Conservation (phyloP, 2,329 filamentous ascomycete genomes). For the Fusarium nisikadoi region DNA sequence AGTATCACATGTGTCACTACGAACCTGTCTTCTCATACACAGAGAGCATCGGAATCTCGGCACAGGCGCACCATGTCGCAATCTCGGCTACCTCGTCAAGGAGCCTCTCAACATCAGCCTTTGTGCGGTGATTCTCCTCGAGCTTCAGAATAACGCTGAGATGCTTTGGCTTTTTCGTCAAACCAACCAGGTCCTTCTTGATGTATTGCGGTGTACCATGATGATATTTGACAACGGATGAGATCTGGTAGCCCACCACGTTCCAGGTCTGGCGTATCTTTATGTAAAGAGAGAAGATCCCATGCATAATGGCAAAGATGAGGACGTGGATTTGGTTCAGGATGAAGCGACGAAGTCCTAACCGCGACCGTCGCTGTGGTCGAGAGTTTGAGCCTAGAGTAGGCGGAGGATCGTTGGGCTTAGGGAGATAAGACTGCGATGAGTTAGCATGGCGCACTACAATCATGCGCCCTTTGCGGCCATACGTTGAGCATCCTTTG, state of each 20-base stretch:
- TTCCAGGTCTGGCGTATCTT: constrained; percentile 84
- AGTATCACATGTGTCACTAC: not conserved
- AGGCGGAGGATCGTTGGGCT: constrained; percentile 48
- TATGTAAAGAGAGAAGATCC: constrained; percentile 89
- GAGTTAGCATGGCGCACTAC: not conserved
- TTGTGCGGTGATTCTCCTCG: constrained; percentile 74
- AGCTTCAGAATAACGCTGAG: constrained; percentile 86
- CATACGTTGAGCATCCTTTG: constrained; percentile 52
- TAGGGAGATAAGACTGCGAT: constrained; percentile 50
- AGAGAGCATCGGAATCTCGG: constrained; percentile 86
- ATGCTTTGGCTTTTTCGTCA: constrained; percentile 83
- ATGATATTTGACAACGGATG: constrained; percentile 91
- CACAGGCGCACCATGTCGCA: constrained; percentile 90
- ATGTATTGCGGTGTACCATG: constrained; percentile 95
- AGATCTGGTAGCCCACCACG: constrained; percentile 78
- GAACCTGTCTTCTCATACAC: constrained; percentile 92
- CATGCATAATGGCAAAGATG: constrained; percentile 77
- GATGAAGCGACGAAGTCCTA: constrained; percentile 71
- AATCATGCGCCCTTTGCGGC: not conserved
- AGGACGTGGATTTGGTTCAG: constrained; percentile 71
- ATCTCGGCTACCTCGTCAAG: constrained; percentile 93
- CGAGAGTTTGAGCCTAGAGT: constrained; percentile 33
- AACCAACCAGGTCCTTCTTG: constrained; percentile 80
- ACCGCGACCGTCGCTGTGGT: constrained; percentile 51
- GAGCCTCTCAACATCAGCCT: constrained; percentile 81